These are phyloP conservation scores for Macrolepiota fuliginosa DNA, from an alignment of 768 basidiomycete species.

Conservation along the genomic window DNA sequence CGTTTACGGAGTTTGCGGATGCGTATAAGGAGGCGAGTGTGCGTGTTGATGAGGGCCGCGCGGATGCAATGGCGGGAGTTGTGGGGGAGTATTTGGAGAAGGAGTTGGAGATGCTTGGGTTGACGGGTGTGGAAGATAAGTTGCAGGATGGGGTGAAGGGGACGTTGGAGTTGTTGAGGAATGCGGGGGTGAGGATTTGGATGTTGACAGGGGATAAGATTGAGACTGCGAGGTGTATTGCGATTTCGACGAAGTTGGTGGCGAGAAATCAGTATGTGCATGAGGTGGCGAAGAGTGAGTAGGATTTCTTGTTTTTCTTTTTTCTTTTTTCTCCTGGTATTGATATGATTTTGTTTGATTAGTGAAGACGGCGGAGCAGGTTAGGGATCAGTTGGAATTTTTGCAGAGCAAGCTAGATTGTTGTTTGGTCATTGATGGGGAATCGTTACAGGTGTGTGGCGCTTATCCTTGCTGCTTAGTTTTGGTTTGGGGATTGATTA, in stretches of 20 bases:
- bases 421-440: constrained; percentile 97
- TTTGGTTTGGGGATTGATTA: not conserved
- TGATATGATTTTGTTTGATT: constrained; percentile 1
- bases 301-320: constrained; percentile 3
- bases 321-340: not conserved
- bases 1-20: constrained; percentile 72
- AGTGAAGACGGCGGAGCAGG: constrained; percentile 87
- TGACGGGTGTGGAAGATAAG: constrained; percentile 99
- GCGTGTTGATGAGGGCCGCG: constrained; percentile 73
- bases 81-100: constrained; percentile 78
- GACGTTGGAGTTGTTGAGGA: constrained; percentile 88
- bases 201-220: constrained; percentile 99
- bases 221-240: constrained; percentile 97
- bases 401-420: constrained; percentile 93
- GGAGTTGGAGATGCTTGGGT: constrained; percentile 86
- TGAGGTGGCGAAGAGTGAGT: constrained; percentile 87
- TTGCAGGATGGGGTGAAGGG: constrained; percentile 95
- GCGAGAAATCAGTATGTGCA: constrained; percentile 97
- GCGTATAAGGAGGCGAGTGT: constrained; percentile 79
- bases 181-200: constrained; percentile 99
- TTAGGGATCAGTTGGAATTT: constrained; percentile 88
- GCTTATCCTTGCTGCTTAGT: not conserved
- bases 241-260: constrained; percentile 95
- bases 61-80: constrained; percentile 66
- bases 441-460: constrained; percentile 80